A percentile compares a stretch with the other conserved stretches of the same genome.
These are phyloP conservation scores for Nicotiana benthamiana DNA, from an alignment of 257 asterid genomes.

Conservation along the genomic window DNA sequence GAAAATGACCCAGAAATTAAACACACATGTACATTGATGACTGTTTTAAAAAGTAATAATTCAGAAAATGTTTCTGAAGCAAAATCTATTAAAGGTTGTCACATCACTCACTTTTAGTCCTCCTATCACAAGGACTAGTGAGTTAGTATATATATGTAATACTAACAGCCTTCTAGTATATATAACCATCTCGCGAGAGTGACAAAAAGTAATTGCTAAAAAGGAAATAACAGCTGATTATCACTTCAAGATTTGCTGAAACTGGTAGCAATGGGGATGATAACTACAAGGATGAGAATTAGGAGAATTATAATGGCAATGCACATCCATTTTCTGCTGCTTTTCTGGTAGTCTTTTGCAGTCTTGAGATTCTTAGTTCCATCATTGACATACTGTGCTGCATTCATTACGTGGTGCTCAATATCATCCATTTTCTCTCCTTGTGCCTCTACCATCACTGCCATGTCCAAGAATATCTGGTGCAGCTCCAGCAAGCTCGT, in stretches of 20 bases:
- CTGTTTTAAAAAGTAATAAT: background rate
- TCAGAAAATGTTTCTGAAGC: background rate
- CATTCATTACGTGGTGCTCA: conserved; percentile 75
- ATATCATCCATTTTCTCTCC: conserved; percentile 92
- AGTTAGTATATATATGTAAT: background rate
- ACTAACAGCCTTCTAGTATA: no score
- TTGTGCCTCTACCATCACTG: conserved; percentile 93
- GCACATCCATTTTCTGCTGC: conserved; percentile 75
- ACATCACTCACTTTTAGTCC: background rate
- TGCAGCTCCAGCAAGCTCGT: conserved; percentile 85
- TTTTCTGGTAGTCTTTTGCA: conserved; percentile 63
- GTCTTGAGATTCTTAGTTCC: conserved; percentile 69
- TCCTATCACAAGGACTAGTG: background rate
- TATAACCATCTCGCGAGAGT: background rate
- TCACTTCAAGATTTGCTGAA: conserved; percentile 46
- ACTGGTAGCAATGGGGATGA: conserved; percentile 70
- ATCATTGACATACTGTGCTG: conserved; percentile 52
- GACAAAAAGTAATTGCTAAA: background rate
- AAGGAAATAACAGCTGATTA: background rate
- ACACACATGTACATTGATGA: background rate
- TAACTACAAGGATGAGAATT: conserved; percentile 41
- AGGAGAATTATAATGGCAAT: conserved; percentile 60
- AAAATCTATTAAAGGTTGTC: background rate
- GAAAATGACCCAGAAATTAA: background rate
- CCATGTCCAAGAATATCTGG: conserved; percentile 87